Percentiles rank a stretch among this genome's conserved stretches.
These are phyloP conservation scores for Kokia cookei DNA, from an alignment of 441 rosid species.

Conservation along the genomic window DNA sequence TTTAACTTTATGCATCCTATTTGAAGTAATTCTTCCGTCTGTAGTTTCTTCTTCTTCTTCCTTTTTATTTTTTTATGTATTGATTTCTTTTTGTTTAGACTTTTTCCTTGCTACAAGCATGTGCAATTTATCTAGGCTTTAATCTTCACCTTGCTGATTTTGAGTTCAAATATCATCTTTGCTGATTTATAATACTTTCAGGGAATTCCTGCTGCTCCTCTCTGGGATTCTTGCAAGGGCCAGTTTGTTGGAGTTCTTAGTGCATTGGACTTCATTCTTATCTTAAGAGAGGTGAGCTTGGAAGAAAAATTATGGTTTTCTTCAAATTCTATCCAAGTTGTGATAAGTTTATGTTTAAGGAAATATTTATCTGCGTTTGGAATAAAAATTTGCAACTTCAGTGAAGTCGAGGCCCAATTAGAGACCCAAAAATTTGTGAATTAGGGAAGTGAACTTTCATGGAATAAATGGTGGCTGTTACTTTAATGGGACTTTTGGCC, in stretches of 20 bases:
- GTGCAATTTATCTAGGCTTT: conserved; percentile 7
- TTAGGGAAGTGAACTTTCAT: neutral
- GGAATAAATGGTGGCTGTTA: neutral
- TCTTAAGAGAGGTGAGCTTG: conserved; percentile 47
- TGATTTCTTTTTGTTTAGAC: neutral
- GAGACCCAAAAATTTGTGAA: neutral
- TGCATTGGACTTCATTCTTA: conserved; percentile 68
- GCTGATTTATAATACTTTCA: conserved; percentile 39
- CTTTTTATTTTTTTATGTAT: neutral
- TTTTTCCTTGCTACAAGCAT: neutral
- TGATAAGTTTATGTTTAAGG: neutral
- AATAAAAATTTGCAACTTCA: neutral
- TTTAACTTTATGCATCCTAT: neutral
- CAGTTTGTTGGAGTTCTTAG: conserved; percentile 72
- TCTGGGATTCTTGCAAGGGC: conserved; percentile 60
- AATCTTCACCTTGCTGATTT: conserved; percentile 2
- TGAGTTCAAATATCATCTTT: conserved; percentile 15
- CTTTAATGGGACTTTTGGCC: neutral
- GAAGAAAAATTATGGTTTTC: neutral
- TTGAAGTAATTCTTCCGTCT: neutral
- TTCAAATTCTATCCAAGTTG: neutral
- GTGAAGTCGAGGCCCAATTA: neutral
- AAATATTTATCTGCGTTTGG: neutral
- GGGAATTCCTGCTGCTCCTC: conserved; percentile 75
- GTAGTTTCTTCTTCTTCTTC: neutral